Conservation (phyloP, 2,329 filamentous ascomycete species). For the Talaromyces sp. region DNA sequence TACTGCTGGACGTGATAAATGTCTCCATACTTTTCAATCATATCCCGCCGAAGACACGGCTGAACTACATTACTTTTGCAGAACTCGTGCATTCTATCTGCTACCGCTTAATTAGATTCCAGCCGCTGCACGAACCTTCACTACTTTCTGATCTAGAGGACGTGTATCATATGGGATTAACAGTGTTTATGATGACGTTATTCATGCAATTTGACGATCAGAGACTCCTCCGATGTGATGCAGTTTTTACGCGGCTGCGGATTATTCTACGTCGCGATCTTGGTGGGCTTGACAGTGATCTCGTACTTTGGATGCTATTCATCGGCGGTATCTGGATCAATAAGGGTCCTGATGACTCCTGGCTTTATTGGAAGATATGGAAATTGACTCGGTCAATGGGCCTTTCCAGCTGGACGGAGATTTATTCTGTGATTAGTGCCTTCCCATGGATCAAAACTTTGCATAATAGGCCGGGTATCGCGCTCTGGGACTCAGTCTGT, state of each 20-base stretch:
- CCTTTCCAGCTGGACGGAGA: not conserved
- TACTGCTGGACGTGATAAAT: constrained; percentile 6
- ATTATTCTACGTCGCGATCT: not conserved
- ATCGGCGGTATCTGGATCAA: constrained; percentile 12
- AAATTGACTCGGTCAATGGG: not conserved
- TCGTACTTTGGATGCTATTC: constrained; percentile 10
- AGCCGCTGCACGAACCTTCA: constrained; percentile 1
- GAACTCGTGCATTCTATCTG: constrained; percentile 7
- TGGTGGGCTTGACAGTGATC: not conserved
- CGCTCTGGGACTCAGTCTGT: constrained; percentile 5
- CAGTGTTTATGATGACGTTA: constrained; percentile 12
- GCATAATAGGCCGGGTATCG: not conserved
- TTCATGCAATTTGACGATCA: constrained; percentile 4
- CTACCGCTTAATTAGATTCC: constrained; percentile 8
- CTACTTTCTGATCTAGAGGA: not conserved
- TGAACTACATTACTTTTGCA: constrained; percentile 3
- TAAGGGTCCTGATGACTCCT: not conserved
- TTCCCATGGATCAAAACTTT: constrained; percentile 11
- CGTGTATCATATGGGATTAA: constrained; percentile 10
- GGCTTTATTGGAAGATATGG: constrained; percentile 1
- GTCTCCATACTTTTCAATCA: constrained; percentile 5
- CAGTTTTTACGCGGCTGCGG: not conserved
- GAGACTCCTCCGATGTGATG: constrained; percentile 2
- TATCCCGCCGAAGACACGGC: not conserved
- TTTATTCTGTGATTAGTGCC: not conserved